A percentile compares a stretch with the other conserved stretches of the same genome.
Conservation (phyloP, 345 rosid genomes). For the Viola odorata region DNA sequence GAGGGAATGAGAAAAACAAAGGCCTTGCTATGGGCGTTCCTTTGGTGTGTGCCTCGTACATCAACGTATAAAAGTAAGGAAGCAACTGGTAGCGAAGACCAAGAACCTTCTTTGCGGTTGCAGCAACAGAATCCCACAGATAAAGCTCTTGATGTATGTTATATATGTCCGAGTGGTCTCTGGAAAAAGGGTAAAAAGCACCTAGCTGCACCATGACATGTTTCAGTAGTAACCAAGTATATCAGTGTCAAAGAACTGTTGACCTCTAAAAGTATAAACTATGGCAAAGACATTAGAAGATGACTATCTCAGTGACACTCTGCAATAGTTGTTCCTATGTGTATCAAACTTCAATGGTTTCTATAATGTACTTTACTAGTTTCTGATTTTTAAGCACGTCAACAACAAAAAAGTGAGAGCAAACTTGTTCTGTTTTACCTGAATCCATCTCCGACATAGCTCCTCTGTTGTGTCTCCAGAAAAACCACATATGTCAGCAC, state of each 20-base stretch:
- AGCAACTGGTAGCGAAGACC: conserved; percentile 82
- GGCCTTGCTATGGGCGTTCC: conserved; percentile 95
- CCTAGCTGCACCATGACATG: conserved; percentile 68
- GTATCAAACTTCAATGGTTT: no score
- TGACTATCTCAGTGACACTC: no score
- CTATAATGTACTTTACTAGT: no score
- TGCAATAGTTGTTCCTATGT: no score
- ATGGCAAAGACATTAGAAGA: no score
- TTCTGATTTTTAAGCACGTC: no score
- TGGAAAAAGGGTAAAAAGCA: conserved; percentile 71
- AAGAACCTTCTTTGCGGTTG: conserved; percentile 50
- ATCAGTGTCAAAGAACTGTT: no score
- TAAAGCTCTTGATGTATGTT: conserved; percentile 54
- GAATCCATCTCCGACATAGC: conserved; percentile 67
- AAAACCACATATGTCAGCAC: conserved; percentile 76
- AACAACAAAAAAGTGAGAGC: no score
- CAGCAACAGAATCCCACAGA: conserved; percentile 67
- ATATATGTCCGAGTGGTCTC: conserved; percentile 55
- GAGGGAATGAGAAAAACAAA: conserved; percentile 91
- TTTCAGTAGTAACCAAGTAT: no score
- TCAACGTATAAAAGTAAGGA: conserved; percentile 79
- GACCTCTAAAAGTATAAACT: not conserved
- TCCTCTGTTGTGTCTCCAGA: conserved; percentile 49
- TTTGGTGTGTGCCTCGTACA: conserved; percentile 59
- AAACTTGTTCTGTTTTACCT: no score